phyloP scores from a whole-genome alignment of 768 basidiomycete genomes.

The Mycena maculata region DNA sequence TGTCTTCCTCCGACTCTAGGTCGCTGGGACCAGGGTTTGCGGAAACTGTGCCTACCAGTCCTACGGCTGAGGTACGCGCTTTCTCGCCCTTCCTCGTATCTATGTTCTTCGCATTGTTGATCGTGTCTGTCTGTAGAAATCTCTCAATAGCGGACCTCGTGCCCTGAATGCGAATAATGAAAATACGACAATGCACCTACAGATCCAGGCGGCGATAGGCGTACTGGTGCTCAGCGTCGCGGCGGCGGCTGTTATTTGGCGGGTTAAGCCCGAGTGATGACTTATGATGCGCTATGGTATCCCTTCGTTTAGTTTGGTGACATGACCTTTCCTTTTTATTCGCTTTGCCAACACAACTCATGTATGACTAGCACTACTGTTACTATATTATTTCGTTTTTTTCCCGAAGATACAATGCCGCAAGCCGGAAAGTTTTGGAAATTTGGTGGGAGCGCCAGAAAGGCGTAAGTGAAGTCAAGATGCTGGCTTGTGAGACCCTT shows the following conservation, averaged over 20 bases:
- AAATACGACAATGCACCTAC: conserved; percentile 51
- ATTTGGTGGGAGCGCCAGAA: too few species aligned
- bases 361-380: conserved; percentile 31
- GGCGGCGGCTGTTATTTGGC: conserved; percentile 80
- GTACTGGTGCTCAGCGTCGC: conserved; percentile 75
- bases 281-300: conserved; percentile 5
- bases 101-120: conserved; percentile 33
- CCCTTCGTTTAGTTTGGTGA: neutral
- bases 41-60: conserved; percentile 4
- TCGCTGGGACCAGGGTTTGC: conserved; percentile 20
- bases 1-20: conserved; percentile 22
- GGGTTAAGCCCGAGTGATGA: conserved; percentile 56
- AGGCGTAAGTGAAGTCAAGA: too few species aligned
- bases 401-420: too few species aligned
- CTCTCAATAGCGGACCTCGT: conserved; percentile 7
- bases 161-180: conserved; percentile 3
- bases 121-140: conserved; percentile 34
- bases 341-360: conserved; percentile 25
- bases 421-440: too few species aligned
- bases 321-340: conserved; percentile 13
- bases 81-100: conserved; percentile 33
- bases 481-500: too few species aligned
- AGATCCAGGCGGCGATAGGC: conserved; percentile 70
- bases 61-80: conserved; percentile 35
- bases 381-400: conserved; percentile 3